These are phyloP conservation scores for Boletellus deceptivus DNA, from an alignment of 1,284 basidiomycete genomes.

Conservation along the genomic window DNA sequence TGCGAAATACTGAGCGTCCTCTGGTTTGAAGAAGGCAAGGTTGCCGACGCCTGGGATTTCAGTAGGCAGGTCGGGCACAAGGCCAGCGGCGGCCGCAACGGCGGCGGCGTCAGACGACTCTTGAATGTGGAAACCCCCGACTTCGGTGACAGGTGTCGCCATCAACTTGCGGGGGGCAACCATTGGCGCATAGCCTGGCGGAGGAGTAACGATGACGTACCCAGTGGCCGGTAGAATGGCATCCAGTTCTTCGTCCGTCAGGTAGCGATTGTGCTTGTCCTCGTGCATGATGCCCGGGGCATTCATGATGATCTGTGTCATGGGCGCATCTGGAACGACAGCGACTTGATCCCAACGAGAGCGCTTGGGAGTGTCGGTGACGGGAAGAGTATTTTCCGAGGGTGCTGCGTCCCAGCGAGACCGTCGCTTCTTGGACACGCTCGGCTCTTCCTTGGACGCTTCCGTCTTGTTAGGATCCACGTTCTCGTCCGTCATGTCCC, in stretches of 20 bases:
- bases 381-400: conserved; percentile 50
- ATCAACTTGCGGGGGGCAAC: conserved; percentile 79
- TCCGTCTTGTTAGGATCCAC: conserved; percentile 57
- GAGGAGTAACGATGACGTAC: conserved; percentile 91
- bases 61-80: conserved; percentile 94
- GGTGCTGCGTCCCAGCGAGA: conserved; percentile 95
- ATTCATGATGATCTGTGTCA: conserved; percentile 82
- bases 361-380: conserved; percentile 67
- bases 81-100: conserved; percentile 83
- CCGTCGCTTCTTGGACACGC: conserved; percentile 84
- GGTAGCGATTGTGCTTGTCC: conserved; percentile 92
- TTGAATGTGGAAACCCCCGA: conserved; percentile 93
- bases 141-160: conserved; percentile 68
- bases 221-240: conserved; percentile 84
- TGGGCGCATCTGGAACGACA: conserved; percentile 54
- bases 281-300: conserved; percentile 79
- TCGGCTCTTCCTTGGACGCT: conserved; percentile 57
- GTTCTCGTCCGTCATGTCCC: conserved; percentile 77
- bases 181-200: conserved; percentile 88
- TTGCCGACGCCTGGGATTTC: conserved; percentile 98
- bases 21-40: conserved; percentile 96
- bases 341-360: conserved; percentile 97
- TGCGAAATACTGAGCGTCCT: conserved; percentile 97
- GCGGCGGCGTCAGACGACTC: conserved; percentile 89
- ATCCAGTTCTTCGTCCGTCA: conserved; percentile 95